Conservation (phyloP, 2,329 filamentous ascomycete species). For the Arthrobotrys conoides region DNA sequence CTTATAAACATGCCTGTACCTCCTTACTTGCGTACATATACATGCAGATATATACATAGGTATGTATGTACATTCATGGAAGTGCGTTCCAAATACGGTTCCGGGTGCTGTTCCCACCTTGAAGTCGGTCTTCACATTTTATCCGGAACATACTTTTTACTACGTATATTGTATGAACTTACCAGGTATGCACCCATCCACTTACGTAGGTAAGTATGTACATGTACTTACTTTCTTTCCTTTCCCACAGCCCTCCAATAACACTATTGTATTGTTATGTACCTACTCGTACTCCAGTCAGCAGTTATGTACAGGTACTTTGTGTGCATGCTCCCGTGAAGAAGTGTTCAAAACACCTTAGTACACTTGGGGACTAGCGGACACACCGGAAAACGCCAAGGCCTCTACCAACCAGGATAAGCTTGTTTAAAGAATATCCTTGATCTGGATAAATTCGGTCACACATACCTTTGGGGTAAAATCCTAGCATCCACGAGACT, state of each 20-base stretch:
- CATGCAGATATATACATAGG: too few relatives aligned
- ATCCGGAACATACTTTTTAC: too few relatives aligned
- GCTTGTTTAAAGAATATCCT: constrained; percentile 45
- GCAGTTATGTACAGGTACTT: too few relatives aligned
- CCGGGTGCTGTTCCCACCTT: background rate
- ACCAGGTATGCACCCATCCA: too few relatives aligned
- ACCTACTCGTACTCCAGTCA: too few relatives aligned
- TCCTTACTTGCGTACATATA: too few relatives aligned
- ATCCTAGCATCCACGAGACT: constrained; percentile 27
- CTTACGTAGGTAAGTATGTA: background rate
- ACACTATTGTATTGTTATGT: too few relatives aligned
- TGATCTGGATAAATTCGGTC: constrained; percentile 51
- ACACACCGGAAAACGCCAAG: constrained; percentile 3
- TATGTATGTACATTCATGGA: too few relatives aligned
- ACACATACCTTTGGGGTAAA: constrained; percentile 30
- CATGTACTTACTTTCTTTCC: too few relatives aligned
- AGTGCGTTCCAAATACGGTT: constrained; percentile 22
- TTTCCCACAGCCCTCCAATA: too few relatives aligned
- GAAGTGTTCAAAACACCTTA: constrained; percentile 4
- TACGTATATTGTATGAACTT: too few relatives aligned
- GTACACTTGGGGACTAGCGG: background rate
- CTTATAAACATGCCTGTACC: constrained; percentile 21
- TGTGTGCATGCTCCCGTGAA: background rate
- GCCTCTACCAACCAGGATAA: constrained; percentile 7
- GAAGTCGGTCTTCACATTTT: constrained; percentile 11